Conservation (phyloP, 129 eudicot genomes). For the Pseudognaphalium luteoalbum region DNA sequence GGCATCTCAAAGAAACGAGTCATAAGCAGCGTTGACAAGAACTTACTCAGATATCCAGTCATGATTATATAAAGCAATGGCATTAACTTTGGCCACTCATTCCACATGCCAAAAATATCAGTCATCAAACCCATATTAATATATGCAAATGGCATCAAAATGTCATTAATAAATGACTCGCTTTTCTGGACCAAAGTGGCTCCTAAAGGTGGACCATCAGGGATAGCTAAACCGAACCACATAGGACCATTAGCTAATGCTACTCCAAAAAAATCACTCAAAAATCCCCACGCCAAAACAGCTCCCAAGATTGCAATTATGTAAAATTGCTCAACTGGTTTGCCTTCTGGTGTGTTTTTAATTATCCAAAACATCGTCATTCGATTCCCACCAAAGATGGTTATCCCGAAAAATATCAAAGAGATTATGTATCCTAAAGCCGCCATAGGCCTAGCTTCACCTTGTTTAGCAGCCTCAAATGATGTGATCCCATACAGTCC, state of each 20-base stretch:
- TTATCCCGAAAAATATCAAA: constrained; percentile 13
- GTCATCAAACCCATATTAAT: constrained; percentile 61
- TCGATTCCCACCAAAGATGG: constrained; percentile 48
- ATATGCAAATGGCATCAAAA: constrained; percentile 80
- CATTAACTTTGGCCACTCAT: constrained; percentile 48
- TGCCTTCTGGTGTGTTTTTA: constrained; percentile 65
- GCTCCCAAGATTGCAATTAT: constrained; percentile 53
- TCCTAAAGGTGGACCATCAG: constrained; percentile 95
- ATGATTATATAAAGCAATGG: constrained; percentile 58
- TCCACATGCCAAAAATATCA: constrained; percentile 50
- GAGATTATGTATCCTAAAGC: constrained; percentile 54
- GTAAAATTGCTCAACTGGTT: constrained; percentile 69
- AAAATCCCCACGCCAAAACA: constrained; percentile 56
- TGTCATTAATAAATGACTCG: constrained; percentile 53
- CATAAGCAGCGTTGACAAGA: constrained; percentile 43
- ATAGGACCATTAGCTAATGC: constrained; percentile 81
- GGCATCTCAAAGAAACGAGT: constrained; percentile 57
- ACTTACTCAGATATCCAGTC: constrained; percentile 46
- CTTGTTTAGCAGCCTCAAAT: constrained; percentile 83
- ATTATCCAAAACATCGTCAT: constrained; percentile 61
- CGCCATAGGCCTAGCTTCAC: constrained; percentile 43
- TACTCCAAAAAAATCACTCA: constrained; percentile 60
- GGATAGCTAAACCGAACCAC: constrained; percentile 84
- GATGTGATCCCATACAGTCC: constrained; percentile 49
- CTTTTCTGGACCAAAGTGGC: constrained; percentile 66